A percentile compares a stretch with the other conserved stretches of the same genome.
These are phyloP conservation scores for Calonectria henricotiae DNA, from an alignment of 2,329 filamentous ascomycete species.

Conservation along the genomic window DNA sequence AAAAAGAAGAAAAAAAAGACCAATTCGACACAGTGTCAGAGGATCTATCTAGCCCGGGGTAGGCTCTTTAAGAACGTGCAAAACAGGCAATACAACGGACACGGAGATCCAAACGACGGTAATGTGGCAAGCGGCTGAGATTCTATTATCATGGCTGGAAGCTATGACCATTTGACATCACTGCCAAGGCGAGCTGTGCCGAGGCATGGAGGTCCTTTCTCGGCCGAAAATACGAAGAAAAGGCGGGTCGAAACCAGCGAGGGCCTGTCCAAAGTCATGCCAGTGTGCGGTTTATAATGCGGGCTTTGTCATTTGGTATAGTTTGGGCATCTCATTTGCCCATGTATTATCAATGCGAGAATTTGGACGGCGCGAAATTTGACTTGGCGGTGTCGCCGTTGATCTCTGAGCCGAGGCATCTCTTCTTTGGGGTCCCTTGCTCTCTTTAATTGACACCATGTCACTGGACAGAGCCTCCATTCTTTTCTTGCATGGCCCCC, in stretches of 20 bases:
- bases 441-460: conserved; percentile 3
- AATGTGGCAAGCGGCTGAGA: neutral
- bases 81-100: neutral
- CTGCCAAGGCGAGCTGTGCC: conserved; percentile 34
- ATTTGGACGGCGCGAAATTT: conserved; percentile 18
- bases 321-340: neutral
- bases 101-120: neutral
- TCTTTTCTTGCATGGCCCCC: conserved; percentile 8
- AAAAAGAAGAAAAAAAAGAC: no score
- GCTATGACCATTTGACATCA: conserved; percentile 16
- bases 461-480: neutral
- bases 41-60: neutral
- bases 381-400: conserved; percentile 23
- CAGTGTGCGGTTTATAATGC: no score
- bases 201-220: conserved; percentile 45
- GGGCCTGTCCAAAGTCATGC: neutral
- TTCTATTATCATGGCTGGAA: conserved; percentile 5
- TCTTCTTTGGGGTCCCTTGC: conserved; percentile 42
- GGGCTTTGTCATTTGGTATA: conserved; percentile 5
- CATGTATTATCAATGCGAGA: conserved; percentile 20
- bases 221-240: conserved; percentile 37
- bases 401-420: conserved; percentile 47
- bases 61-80: neutral
- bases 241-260: neutral
- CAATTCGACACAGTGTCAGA: neutral